Conservation (phyloP, 148 eudicot genomes). For the Polygonum maritimum region DNA sequence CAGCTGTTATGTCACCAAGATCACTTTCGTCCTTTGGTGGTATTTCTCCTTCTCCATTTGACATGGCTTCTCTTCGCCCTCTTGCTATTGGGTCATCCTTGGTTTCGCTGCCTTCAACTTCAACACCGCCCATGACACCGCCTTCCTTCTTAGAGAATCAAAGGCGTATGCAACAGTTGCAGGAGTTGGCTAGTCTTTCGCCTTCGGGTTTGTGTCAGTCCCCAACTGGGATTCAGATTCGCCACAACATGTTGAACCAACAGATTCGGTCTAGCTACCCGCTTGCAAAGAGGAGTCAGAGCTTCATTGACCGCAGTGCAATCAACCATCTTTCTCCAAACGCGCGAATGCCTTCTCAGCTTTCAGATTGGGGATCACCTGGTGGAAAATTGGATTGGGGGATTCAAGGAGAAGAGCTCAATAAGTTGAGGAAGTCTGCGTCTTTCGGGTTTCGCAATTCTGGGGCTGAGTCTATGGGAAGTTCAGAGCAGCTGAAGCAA, state of each 20-base stretch:
- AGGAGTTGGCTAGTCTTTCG: constrained; percentile 42
- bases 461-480: neutral
- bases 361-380: constrained; percentile 77
- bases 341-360: constrained; percentile 19
- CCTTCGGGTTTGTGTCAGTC: constrained; percentile 29
- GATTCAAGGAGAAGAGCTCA: constrained; percentile 67
- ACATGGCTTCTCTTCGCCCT: constrained; percentile 44
- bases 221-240: constrained; percentile 36
- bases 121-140: constrained; percentile 48
- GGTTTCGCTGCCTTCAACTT: constrained; percentile 39
- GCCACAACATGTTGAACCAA: constrained; percentile 42
- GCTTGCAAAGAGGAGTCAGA: constrained; percentile 76
- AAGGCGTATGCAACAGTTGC: constrained; percentile 40
- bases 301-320: constrained; percentile 58
- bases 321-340: constrained; percentile 22
- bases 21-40: constrained; percentile 30
- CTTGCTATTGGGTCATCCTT: constrained; percentile 56
- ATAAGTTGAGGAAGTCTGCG: constrained; percentile 72
- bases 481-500: constrained; percentile 24
- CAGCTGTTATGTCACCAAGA: constrained; percentile 80
- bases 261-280: constrained; percentile 56
- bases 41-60: constrained; percentile 26
- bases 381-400: constrained; percentile 87
- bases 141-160: constrained; percentile 39
- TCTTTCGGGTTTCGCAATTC: constrained; percentile 49